Conservation (phyloP, 108 stramenopile species). For the Pseudonitzschia pungens region DNA sequence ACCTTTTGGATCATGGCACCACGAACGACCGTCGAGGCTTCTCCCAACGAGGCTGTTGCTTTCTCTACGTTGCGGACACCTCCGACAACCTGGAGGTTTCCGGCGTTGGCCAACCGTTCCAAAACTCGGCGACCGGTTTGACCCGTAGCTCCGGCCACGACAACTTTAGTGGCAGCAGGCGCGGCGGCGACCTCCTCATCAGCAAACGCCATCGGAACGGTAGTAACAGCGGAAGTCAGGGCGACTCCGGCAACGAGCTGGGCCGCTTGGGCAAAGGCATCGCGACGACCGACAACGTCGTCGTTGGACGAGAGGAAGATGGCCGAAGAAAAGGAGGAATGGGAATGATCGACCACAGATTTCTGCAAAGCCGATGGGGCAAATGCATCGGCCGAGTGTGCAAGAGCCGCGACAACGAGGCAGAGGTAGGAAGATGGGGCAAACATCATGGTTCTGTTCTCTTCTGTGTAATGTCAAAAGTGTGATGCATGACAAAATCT, state of each 20-base stretch:
- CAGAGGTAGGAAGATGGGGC: not conserved
- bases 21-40: conserved; percentile 62
- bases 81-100: conserved; percentile 44
- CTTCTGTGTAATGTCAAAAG: not conserved
- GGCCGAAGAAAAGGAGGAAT: not conserved
- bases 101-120: conserved; percentile 54
- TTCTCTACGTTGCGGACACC: conserved; percentile 80
- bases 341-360: not conserved
- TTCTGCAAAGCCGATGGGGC: not conserved
- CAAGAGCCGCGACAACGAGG: not conserved
- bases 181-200: not conserved
- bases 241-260: not conserved
- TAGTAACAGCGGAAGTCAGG: not conserved
- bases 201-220: not conserved
- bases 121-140: conserved; percentile 78
- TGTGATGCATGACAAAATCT: not conserved
- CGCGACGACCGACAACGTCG: not conserved
- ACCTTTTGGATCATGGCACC: conserved; percentile 82
- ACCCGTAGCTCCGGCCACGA: conserved; percentile 83
- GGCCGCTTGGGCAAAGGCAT: not conserved
- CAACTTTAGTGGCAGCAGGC: conserved; percentile 36
- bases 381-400: not conserved
- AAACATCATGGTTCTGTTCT: not conserved
- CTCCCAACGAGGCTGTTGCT: conserved; percentile 53
- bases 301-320: not conserved